Evolutionary conservation across 305 asterid species (phyloP).

Genomic region (Fraxinus sp.): DNA sequence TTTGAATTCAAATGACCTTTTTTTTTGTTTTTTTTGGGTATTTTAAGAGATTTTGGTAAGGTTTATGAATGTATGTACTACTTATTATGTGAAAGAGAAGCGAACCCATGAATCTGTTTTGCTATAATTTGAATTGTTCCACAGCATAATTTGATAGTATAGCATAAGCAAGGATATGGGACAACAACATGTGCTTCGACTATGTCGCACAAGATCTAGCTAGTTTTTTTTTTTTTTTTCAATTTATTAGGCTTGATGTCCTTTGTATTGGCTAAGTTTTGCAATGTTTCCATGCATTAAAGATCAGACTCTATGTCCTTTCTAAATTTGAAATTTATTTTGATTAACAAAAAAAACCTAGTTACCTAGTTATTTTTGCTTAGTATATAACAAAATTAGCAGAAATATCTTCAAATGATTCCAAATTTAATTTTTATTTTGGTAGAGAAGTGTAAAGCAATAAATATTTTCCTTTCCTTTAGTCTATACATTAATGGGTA

Average conservation of each 20-base stretch:
- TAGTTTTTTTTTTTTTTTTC: too few species aligned
- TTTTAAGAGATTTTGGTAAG: conserved; percentile 25
- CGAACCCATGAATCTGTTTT: conserved; percentile 15
- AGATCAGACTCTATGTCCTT: not conserved
- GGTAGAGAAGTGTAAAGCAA: not conserved
- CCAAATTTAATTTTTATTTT: not conserved
- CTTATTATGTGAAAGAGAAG: conserved; percentile 19
- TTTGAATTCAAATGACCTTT: not conserved
- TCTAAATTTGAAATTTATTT: not conserved
- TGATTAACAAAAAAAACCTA: too few species aligned
- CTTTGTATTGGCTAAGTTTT: not conserved
- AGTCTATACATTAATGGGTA: not conserved
- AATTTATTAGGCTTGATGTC: not conserved
- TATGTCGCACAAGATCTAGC: not conserved
- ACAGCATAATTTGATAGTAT: not conserved
- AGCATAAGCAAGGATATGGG: not conserved
- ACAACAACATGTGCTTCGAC: not conserved
- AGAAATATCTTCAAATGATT: not conserved
- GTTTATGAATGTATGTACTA: conserved; percentile 25
- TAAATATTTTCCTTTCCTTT: not conserved
- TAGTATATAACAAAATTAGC: not conserved
- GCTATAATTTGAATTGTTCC: conserved; percentile 6
- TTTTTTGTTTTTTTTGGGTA: not conserved
- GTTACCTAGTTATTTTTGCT: not conserved
- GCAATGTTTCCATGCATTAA: not conserved